Percentiles rank a stretch among this genome's conserved stretches.
These are phyloP conservation scores for Gracilaria gracilis DNA, from an alignment of 23 red algal species.

Conservation along the genomic window DNA sequence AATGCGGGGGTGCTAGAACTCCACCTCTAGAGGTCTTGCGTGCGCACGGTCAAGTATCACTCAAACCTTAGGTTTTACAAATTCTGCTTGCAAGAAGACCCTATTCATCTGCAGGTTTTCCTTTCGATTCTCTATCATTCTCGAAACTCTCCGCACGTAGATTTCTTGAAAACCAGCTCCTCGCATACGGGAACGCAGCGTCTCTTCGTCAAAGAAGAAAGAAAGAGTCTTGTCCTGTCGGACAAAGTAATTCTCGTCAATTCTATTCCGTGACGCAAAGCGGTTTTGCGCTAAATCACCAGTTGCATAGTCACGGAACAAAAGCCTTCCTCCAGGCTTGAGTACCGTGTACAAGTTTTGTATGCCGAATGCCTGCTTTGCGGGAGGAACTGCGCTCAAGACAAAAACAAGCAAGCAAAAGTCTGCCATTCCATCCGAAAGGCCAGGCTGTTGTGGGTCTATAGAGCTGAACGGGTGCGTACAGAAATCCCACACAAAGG, in stretches of 20 bases:
- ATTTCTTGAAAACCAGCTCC: slow-evolving; percentile 55
- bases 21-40: not conserved
- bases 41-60: not conserved
- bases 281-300: slow-evolving; percentile 85
- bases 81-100: slow-evolving; percentile 73
- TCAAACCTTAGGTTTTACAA: slow-evolving; percentile 11
- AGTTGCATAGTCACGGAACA: slow-evolving; percentile 88
- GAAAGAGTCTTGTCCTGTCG: slow-evolving; percentile 83
- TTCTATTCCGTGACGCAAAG: slow-evolving; percentile 41
- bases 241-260: slow-evolving; percentile 77
- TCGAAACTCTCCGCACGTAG: slow-evolving; percentile 46
- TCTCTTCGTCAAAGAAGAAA: slow-evolving; percentile 76
- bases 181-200: slow-evolving; percentile 36
- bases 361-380: slow-evolving; percentile 41
- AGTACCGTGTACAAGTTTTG: slow-evolving; percentile 56
- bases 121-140: slow-evolving; percentile 72
- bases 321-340: slow-evolving; percentile 72
- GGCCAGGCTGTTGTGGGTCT: not conserved
- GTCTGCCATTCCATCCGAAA: slow-evolving; percentile 15
- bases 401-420: slow-evolving; percentile 61
- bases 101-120: slow-evolving; percentile 74
- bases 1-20: no score
- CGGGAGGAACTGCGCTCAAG: slow-evolving; percentile 75
- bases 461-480: slow-evolving; percentile 2
- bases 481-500: slow-evolving; percentile 78